A percentile compares a stretch with the other conserved stretches of the same genome.
Conservation (phyloP, 345 rosid species). For the Arabidopsis arenosa region DNA sequence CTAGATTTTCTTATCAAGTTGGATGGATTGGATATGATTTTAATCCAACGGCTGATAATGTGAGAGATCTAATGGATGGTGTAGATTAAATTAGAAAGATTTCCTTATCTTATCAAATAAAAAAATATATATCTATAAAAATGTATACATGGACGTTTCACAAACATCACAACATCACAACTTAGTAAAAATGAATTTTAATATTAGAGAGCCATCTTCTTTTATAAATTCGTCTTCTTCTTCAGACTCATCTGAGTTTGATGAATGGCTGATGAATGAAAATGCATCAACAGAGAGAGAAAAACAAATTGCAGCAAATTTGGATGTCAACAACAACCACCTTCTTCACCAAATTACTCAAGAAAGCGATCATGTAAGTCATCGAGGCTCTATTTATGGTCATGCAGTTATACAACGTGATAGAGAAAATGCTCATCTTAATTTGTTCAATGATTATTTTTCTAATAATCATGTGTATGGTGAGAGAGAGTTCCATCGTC, state of each 20-base stretch:
- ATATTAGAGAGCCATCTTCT: neutral
- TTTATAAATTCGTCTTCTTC: neutral
- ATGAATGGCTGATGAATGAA: neutral
- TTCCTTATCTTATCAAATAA: no score
- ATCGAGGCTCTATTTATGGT: neutral
- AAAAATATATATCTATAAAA: no score
- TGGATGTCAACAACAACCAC: neutral
- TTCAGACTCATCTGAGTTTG: neutral
- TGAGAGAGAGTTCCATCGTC: neutral
- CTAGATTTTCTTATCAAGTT: no score
- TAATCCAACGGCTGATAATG: no score
- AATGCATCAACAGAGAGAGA: neutral
- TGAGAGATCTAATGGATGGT: no score
- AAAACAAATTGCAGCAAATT: neutral
- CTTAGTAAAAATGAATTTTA: neutral
- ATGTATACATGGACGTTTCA: no score
- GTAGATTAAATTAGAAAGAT: no score
- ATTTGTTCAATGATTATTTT: neutral
- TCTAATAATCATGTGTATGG: slow-evolving; percentile 2
- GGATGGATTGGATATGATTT: no score
- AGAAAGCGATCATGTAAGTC: neutral
- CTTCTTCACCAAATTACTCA: neutral
- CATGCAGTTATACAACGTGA: neutral
- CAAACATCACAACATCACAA: no score
- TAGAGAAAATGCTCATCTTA: neutral